Evolutionary conservation across 2,329 filamentous ascomycete species (phyloP), one percentile per base, ranked within the genome.

Genomic region (Nectriaceae sp.): DNA sequence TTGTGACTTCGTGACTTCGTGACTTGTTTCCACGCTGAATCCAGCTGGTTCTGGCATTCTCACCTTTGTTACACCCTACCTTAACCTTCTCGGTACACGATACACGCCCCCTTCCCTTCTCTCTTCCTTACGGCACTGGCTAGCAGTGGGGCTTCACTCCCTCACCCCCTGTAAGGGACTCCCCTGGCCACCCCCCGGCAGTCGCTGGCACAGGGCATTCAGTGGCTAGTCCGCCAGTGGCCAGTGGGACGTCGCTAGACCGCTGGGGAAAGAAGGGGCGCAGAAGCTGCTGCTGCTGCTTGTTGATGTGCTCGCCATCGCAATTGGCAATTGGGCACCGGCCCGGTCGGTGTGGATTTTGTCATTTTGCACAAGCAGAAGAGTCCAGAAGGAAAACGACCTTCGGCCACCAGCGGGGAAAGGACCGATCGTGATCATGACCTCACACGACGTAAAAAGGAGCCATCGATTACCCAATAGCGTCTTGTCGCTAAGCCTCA

Each of bases 401-500:
- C 48, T 43, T 42, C 20, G 29, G 15, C 22, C 52, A 44, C 40
- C 44, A 33, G 42, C 52, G 53, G 42, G 33, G 40, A 41, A 51
- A 50, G 56, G 33, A 6, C 16, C 33, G 16, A 65, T 68, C 62
- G 63, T 62, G 61, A 67, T 66, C 60, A 65, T 64, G 61, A 65
- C 62, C 59, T 66, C 58, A 65, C 55, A 47, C 50, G 55, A 57
- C 46, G 47, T 56, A 47, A 55, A 57, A 61, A 61, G 54, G 47
- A 31, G 53, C 55, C 59, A 59, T 53, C 53, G 44, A 67, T 67
- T 65, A 69, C 65, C 57, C 63, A 67, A 67, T 69, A 59, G 56
- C 56, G 55, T 53, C 45, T 44, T 15, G 33, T 11, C 24, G 40
- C 66, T 67, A 67, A 59, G 24, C 65, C 60, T 44, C 53, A 62